Evolutionary conservation across 2,329 filamentous ascomycete species (phyloP).

Genomic region (Stagonosporopsis cucurbitacearum): DNA sequence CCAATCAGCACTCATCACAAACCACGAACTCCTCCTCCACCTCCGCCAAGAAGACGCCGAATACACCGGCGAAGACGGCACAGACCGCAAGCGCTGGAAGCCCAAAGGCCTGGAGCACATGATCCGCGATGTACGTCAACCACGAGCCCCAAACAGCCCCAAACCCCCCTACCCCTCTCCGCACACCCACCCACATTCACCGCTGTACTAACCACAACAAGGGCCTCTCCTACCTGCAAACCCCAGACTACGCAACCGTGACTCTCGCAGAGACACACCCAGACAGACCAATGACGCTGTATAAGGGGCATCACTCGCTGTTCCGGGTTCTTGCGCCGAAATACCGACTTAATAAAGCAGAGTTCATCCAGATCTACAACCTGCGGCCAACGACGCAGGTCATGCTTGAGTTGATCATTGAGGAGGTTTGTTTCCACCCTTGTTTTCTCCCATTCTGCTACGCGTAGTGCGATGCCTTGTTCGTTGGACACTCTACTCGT

Average conservation of each 20-base stretch:
- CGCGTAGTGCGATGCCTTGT: no score
- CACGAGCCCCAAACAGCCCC: not conserved
- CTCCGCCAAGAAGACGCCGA: constrained; percentile 43
- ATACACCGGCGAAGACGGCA: constrained; percentile 42
- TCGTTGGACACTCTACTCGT: not conserved
- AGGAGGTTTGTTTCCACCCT: constrained; percentile 37
- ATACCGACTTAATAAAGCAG: constrained; percentile 46
- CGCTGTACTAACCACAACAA: constrained; percentile 23
- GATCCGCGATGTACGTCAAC: constrained; percentile 66
- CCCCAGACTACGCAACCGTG: constrained; percentile 32
- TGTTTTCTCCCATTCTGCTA: not conserved
- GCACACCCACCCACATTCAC: not conserved
- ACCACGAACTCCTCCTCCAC: constrained; percentile 71
- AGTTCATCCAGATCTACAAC: constrained; percentile 50
- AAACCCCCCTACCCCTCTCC: not conserved
- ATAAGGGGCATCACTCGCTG: constrained; percentile 41
- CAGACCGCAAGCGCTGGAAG: constrained; percentile 31
- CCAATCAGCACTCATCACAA: constrained; percentile 72
- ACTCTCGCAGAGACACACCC: constrained; percentile 27
- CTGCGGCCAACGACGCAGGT: constrained; percentile 40
- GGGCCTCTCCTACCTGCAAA: constrained; percentile 58
- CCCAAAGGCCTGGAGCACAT: constrained; percentile 66
- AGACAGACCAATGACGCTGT: constrained; percentile 41
- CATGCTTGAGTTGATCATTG: constrained; percentile 44
- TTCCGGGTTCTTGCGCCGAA: constrained; percentile 39